phyloP scores from a whole-genome alignment of 208 protist genomes.

The Tritrichomonas musculus region DNA sequence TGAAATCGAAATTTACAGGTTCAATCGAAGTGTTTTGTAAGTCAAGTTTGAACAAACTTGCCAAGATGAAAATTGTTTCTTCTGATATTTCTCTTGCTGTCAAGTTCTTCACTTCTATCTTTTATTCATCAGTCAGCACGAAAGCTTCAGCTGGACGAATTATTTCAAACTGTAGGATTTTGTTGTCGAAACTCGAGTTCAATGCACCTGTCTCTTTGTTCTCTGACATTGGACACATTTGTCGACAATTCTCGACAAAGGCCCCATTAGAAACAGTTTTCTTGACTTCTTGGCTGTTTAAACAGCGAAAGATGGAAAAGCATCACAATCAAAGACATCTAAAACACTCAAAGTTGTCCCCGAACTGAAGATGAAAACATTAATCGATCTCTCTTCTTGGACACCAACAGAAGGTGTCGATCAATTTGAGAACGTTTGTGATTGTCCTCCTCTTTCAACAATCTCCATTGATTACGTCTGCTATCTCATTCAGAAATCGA shows the following conservation, averaged over 20 bases:
- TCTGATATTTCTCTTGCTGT: too few species aligned
- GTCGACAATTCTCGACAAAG: neutral
- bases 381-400: neutral
- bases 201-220: neutral
- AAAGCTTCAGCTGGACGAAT: too few species aligned
- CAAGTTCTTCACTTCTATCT: too few species aligned
- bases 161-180: too few species aligned
- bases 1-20: too few species aligned
- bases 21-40: too few species aligned
- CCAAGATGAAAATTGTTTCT: too few species aligned
- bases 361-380: neutral
- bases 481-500: neutral
- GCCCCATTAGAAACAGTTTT: neutral
- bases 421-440: neutral
- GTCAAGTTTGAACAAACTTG: too few species aligned
- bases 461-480: neutral
- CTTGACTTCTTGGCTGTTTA: neutral
- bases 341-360: neutral
- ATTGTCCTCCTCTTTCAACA: neutral
- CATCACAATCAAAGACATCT: neutral
- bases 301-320: neutral
- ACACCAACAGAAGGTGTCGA: neutral
- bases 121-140: too few species aligned
- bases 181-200: too few species aligned
- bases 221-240: neutral